Conservation (phyloP, 2,329 filamentous ascomycete species). For the Biscogniauxia sp. region DNA sequence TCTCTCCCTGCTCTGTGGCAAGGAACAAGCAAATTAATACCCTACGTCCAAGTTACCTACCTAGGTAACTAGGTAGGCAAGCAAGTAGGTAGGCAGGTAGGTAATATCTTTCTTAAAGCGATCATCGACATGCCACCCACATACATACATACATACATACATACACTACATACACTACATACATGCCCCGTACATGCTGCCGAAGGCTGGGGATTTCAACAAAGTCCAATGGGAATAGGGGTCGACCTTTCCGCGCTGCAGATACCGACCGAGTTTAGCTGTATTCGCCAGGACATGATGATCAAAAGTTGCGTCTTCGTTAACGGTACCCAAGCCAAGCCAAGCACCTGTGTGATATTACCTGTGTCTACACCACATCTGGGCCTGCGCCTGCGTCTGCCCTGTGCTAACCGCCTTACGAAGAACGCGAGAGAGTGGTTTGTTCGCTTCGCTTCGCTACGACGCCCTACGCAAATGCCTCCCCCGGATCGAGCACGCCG, state of each 20-base stretch:
- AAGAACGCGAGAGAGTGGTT: neutral
- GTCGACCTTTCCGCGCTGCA: neutral
- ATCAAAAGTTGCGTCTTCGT: neutral
- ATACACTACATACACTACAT: neutral
- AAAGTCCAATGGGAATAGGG: neutral
- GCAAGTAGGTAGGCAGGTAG: too few relatives aligned
- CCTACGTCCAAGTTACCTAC: too few relatives aligned
- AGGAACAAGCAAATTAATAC: too few relatives aligned
- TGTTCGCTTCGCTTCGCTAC: too few relatives aligned
- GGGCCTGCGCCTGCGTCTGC: too few relatives aligned
- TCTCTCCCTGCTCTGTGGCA: too few relatives aligned
- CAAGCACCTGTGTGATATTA: neutral
- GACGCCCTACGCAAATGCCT: too few relatives aligned
- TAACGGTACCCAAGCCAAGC: too few relatives aligned
- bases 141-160: neutral
- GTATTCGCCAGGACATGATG: neutral
- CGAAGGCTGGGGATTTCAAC: neutral
- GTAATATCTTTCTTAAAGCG: neutral
- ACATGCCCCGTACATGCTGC: neutral
- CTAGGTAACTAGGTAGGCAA: too few relatives aligned
- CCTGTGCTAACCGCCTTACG: too few relatives aligned
- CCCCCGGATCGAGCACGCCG: too few relatives aligned
- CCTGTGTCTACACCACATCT: neutral
- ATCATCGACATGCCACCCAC: neutral
- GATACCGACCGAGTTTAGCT: neutral